Base-by-base conservation (phyloP, 2,329 filamentous ascomycete species). In the Piedraia hortae region DNA sequence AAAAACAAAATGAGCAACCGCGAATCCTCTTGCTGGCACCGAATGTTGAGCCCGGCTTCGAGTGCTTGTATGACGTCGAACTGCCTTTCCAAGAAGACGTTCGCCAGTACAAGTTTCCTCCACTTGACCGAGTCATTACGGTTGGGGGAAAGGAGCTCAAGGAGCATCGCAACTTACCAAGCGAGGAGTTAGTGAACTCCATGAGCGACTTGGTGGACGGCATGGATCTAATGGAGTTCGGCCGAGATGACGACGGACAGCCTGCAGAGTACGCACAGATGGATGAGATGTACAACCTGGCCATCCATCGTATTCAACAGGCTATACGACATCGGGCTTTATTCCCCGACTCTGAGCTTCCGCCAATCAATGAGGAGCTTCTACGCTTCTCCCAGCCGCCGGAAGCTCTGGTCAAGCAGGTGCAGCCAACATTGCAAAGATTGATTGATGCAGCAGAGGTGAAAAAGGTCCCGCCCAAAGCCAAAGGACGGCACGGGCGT, bases 61-160 rank as follows among this genome's bases (percentile, higher is more conserved):
- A 91, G 42, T 82, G 74, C 34, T 54, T 97, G 2, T 66, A 90
- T 30, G 85, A 97, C 38, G 59, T 88, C 1, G 77, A 85, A 16
- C 53, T 93, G 4, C 85, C 85, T 1, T 97, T 91, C 37, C 69
- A 77, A 2, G 85, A 97, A 49, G 85, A 97, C 38, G 56, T 91
- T 21, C 63, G 85, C 16, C 59, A 59, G n/a, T 93, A 91, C 42
- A 70, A 67, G 26, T 97, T 97, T 33, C 78, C 85, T 4, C 75
- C 82, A 0, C 50, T 97, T 6, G 80, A 90, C 40, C 71, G 63
- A 29, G 70, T 93, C 13, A 50, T 90, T 27, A 91, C 80, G 0
- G 59, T 88, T n/a, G 77, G 67, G 6, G 82, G 82, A 1, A 72
- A 74, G 31, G 58, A 61, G 5, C 51, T 91, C 21, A 73, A 62